These are phyloP conservation scores for Phytophthora meadii DNA, from an alignment of 352 stramenopile genomes.

Conservation along the genomic window DNA sequence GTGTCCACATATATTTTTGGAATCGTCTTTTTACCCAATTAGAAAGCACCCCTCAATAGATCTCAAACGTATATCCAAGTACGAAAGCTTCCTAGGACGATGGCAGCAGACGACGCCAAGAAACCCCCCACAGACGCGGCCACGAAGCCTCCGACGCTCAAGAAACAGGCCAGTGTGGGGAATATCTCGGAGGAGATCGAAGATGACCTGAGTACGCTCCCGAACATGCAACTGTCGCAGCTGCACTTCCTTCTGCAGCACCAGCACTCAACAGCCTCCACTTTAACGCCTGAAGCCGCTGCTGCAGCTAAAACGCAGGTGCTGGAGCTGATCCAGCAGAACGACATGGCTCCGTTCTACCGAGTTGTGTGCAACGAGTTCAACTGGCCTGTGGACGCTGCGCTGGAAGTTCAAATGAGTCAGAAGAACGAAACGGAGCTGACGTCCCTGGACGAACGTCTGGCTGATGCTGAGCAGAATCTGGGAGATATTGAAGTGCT, in stretches of 20 bases:
- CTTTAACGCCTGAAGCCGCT: conserved; percentile 45
- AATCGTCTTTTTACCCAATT: no score
- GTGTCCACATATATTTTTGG: no score
- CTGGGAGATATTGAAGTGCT: conserved; percentile 98
- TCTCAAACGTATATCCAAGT: conserved; percentile 1
- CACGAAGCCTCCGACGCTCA: conserved; percentile 35
- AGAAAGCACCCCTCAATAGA: conserved; percentile 1
- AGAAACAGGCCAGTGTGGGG: conserved; percentile 80
- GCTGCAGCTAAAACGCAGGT: conserved; percentile 58
- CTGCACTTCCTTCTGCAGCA: conserved; percentile 84
- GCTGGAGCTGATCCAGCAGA: conserved; percentile 63
- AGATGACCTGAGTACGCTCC: conserved; percentile 77
- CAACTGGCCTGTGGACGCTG: conserved; percentile 63
- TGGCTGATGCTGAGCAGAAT: conserved; percentile 95
- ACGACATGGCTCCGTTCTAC: conserved; percentile 88
- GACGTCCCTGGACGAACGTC: conserved; percentile 81
- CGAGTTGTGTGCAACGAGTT: conserved; percentile 73
- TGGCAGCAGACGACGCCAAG: conserved; percentile 23
- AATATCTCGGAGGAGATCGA: conserved; percentile 91
- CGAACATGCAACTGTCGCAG: conserved; percentile 80
- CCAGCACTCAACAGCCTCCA: conserved; percentile 54
- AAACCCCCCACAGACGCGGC: conserved; percentile 11
- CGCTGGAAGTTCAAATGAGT: conserved; percentile 66
- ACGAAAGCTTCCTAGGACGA: background rate
- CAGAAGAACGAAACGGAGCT: conserved; percentile 75